phyloP scores from a whole-genome alignment of 2,329 filamentous ascomycete genomes.

The Fusarium sp. region DNA sequence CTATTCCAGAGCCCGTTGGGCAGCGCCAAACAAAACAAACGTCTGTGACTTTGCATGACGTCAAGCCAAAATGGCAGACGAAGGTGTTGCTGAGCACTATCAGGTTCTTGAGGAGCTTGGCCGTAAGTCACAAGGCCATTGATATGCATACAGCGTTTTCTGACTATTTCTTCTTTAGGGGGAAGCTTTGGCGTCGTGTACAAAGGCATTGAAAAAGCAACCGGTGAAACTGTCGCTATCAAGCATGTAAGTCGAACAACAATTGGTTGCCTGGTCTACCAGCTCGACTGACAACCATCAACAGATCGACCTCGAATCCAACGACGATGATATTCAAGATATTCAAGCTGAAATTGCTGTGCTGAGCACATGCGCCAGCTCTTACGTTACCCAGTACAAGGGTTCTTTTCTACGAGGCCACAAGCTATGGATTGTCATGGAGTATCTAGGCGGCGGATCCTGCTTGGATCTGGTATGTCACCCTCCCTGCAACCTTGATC shows the following conservation, averaged over 20 bases:
- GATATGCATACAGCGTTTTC: background rate
- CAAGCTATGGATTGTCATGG: constrained; percentile 99
- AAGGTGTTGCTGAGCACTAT: constrained; percentile 83
- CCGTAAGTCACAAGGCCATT: constrained; percentile 67
- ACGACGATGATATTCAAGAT: constrained; percentile 97
- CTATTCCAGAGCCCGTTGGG: background rate
- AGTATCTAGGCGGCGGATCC: constrained; percentile 93
- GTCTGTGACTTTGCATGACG: constrained; percentile 38
- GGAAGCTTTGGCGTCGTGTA: constrained; percentile 97
- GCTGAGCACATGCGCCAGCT: constrained; percentile 91
- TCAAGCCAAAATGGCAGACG: constrained; percentile 61
- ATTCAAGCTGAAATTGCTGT: constrained; percentile 98
- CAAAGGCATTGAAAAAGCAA: constrained; percentile 91
- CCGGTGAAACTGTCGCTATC: constrained; percentile 93
- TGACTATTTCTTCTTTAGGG: constrained; percentile 61
- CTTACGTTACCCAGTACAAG: constrained; percentile 95
- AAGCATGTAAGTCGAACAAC: constrained; percentile 77
- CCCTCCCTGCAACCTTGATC: background rate
- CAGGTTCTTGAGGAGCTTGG: constrained; percentile 96
- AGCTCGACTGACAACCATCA: constrained; percentile 25
- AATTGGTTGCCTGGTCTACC: constrained; percentile 26
- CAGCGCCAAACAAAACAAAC: constrained; percentile 20
- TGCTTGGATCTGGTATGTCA: constrained; percentile 84
- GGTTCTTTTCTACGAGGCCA: constrained; percentile 94
- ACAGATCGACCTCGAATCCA: constrained; percentile 97